phyloP scores from a whole-genome alignment of 2,329 filamentous ascomycete genomes.

The Blastomyces parvus region DNA sequence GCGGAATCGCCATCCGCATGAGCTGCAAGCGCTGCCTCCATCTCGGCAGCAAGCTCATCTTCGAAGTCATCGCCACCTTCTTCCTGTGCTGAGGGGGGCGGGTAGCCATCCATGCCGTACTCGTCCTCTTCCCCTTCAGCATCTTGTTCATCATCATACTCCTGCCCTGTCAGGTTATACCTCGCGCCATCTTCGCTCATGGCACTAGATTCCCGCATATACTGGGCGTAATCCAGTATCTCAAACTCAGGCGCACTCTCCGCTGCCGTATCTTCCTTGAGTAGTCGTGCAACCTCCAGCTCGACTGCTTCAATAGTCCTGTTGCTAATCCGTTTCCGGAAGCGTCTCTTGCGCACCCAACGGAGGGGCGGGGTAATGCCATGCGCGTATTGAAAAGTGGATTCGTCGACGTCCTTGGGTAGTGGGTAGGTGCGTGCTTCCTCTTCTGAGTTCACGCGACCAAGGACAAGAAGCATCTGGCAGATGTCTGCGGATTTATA shows the following conservation, averaged over 20 bases:
- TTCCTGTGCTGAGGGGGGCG: slow-evolving; percentile 30
- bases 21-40: slow-evolving; percentile 36
- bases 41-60: slow-evolving; percentile 35
- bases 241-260: slow-evolving; percentile 51
- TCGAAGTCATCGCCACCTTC: slow-evolving; percentile 31
- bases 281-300: slow-evolving; percentile 62
- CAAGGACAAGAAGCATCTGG: slow-evolving; percentile 77
- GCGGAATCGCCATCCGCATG: slow-evolving; percentile 23
- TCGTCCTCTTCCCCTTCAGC: slow-evolving; percentile 41
- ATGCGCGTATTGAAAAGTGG: slow-evolving; percentile 66
- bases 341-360: slow-evolving; percentile 70
- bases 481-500: slow-evolving; percentile 84
- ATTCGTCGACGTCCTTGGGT: slow-evolving; percentile 58
- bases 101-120: slow-evolving; percentile 25
- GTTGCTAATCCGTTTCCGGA: slow-evolving; percentile 71
- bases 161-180: slow-evolving; percentile 39
- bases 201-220: slow-evolving; percentile 36
- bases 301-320: slow-evolving; percentile 81
- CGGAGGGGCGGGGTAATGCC: slow-evolving; percentile 83
- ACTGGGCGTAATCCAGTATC: slow-evolving; percentile 47
- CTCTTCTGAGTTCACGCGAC: slow-evolving; percentile 54
- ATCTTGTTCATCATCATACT: slow-evolving; percentile 41
- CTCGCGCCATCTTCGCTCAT: slow-evolving; percentile 33
- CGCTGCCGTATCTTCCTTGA: slow-evolving; percentile 58
- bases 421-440: slow-evolving; percentile 58